A percentile compares a stretch with the other conserved stretches of the same genome.
These are phyloP conservation scores for Linderina pennispora DNA, from an alignment of 192 early-diverging fungal species.

Conservation along the genomic window DNA sequence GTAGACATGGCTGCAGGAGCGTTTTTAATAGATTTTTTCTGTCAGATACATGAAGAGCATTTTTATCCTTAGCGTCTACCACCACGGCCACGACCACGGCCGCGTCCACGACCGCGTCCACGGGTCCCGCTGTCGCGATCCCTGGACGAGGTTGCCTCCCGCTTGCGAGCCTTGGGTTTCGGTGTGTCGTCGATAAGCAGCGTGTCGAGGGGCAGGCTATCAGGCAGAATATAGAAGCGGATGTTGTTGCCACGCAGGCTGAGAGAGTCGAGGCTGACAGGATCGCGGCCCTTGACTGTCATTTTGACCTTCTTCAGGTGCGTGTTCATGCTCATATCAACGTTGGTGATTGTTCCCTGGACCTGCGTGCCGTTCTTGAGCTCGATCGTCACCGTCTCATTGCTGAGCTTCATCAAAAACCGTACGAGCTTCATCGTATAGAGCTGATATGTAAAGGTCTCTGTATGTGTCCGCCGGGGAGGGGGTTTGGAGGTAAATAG, in stretches of 20 bases:
- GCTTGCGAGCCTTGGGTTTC: slow-evolving; percentile 89
- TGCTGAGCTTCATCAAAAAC: slow-evolving; percentile 97
- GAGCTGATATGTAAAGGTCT: no score
- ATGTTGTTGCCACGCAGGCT: slow-evolving; percentile 95
- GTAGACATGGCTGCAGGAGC: no score
- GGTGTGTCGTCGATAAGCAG: slow-evolving; percentile 93
- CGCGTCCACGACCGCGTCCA: slow-evolving; percentile 70
- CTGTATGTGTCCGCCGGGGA: no score
- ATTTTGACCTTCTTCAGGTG: slow-evolving; percentile 98
- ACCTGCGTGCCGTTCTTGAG: slow-evolving; percentile 98
- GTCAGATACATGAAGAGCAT: no score
- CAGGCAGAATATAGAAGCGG: slow-evolving; percentile 92
- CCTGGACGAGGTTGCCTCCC: slow-evolving; percentile 39
- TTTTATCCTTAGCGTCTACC: slow-evolving; percentile 45
- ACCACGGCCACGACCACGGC: slow-evolving; percentile 60
- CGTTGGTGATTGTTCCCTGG: slow-evolving; percentile 90
- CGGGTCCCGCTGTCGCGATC: slow-evolving; percentile 42
- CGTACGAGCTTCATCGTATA: slow-evolving; percentile 47
- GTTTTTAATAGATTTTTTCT: no score
- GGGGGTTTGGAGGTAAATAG: no score
- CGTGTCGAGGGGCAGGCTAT: slow-evolving; percentile 91
- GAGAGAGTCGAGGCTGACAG: slow-evolving; percentile 83
- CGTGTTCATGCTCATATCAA: slow-evolving; percentile 99
- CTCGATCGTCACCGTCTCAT: slow-evolving; percentile 98
- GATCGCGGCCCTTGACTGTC: slow-evolving; percentile 92